These are phyloP conservation scores for Sequoia sempervirens DNA, from an alignment of 75 land plant genomes.

Conservation along the genomic window DNA sequence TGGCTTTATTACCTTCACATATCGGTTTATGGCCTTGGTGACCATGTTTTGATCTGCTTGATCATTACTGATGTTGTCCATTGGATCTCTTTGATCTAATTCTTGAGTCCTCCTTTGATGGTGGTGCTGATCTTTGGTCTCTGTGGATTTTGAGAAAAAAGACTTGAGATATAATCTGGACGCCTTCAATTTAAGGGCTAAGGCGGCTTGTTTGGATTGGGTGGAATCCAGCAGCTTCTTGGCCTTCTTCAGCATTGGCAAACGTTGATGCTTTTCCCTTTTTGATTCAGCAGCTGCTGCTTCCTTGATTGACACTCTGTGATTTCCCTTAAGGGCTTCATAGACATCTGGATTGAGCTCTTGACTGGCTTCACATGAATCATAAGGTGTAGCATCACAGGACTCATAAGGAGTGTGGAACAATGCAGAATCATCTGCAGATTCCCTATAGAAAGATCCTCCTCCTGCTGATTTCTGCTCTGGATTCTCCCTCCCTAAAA, in stretches of 20 bases:
- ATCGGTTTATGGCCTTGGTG: not conserved
- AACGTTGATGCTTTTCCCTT: slow-evolving; percentile 29
- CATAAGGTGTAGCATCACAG: slow-evolving; percentile 5
- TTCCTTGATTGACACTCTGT: not conserved
- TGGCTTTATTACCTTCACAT: not conserved
- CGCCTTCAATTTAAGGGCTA: slow-evolving; percentile 44
- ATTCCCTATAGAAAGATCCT: not conserved
- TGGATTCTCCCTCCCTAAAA: not conserved
- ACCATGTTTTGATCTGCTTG: not conserved
- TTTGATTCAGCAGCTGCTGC: slow-evolving; percentile 3
- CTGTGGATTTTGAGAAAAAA: slow-evolving; percentile 33
- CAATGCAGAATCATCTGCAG: not conserved
- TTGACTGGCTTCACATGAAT: slow-evolving; percentile 46
- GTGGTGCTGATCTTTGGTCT: not conserved
- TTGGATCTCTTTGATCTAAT: not conserved
- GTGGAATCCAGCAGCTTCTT: slow-evolving; percentile 17
- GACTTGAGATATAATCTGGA: slow-evolving; percentile 43
- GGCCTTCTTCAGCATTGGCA: slow-evolving; percentile 37
- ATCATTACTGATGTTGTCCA: not conserved
- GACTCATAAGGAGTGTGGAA: slow-evolving; percentile 8
- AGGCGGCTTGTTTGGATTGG: slow-evolving; percentile 12
- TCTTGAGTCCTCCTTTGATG: not conserved
- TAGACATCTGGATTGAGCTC: slow-evolving; percentile 46
- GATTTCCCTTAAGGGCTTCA: slow-evolving; percentile 4
- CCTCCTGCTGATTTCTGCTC: not conserved